Conservation (phyloP, 768 basidiomycete species). For the Podaxis rugospora region DNA sequence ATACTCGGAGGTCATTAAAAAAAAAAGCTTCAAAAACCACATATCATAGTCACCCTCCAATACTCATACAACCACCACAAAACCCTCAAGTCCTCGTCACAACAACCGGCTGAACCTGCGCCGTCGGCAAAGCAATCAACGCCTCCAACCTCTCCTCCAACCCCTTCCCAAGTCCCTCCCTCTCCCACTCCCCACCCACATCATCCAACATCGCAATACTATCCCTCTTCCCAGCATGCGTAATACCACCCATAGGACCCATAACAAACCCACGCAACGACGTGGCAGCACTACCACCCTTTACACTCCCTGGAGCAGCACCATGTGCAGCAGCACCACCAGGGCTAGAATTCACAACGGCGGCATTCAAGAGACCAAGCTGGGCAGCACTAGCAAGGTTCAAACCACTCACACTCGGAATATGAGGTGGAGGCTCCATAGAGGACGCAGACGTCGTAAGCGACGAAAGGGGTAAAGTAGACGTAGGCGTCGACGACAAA, state of each 20-base stretch:
- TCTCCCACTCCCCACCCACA: constrained; percentile 81
- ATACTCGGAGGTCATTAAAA: neutral
- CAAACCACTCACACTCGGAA: constrained; percentile 55
- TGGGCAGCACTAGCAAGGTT: constrained; percentile 13
- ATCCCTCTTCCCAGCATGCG: constrained; percentile 26
- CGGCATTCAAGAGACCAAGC: neutral
- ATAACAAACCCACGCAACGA: constrained; percentile 1
- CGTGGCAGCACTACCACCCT: neutral
- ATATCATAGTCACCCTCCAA: neutral
- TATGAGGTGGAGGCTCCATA: constrained; percentile 68
- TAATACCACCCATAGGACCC: constrained; percentile 22
- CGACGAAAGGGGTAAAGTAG: constrained; percentile 65
- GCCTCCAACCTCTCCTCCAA: constrained; percentile 77
- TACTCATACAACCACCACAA: neutral
- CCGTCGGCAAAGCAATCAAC: neutral
- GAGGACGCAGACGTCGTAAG: constrained; percentile 61
- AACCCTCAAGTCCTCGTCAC: neutral
- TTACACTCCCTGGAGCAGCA: neutral
- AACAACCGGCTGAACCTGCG: neutral
- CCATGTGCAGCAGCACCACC: neutral
- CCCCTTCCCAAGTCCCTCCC: constrained; percentile 78
- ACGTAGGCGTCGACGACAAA: constrained; percentile 69
- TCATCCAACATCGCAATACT: constrained; percentile 51
- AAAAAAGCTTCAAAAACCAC: neutral
- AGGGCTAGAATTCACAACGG: constrained; percentile 1